Evolutionary conservation across 768 basidiomycete species (phyloP).

Genomic region (Hypholoma fasciculare): DNA sequence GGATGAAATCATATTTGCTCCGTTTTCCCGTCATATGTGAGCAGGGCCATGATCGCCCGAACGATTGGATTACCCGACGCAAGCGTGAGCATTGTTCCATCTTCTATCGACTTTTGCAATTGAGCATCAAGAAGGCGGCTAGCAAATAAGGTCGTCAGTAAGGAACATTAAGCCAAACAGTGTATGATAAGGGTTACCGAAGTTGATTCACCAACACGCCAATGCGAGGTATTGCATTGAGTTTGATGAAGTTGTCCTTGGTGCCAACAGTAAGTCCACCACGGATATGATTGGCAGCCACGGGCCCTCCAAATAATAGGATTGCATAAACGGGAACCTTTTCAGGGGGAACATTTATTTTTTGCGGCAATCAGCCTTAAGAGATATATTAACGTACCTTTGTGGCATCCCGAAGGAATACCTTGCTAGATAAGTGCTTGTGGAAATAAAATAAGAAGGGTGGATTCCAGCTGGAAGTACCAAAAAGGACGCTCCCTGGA

Average conservation of each 20-base stretch:
- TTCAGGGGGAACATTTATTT: not conserved
- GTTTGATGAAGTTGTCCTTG: conserved; percentile 52
- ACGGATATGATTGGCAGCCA: conserved; percentile 75
- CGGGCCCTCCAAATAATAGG: conserved; percentile 79
- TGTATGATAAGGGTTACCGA: conserved; percentile 44
- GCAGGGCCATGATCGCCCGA: conserved; percentile 35
- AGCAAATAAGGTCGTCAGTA: not conserved
- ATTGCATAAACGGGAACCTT: conserved; percentile 89
- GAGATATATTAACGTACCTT: conserved; percentile 51
- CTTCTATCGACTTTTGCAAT: conserved; percentile 64
- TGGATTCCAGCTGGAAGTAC: conserved; percentile 67
- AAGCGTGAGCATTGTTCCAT: conserved; percentile 47
- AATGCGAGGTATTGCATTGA: conserved; percentile 88
- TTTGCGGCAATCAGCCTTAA: not conserved
- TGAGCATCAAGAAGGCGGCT: conserved; percentile 73
- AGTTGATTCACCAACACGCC: conserved; percentile 88
- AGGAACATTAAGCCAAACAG: not conserved
- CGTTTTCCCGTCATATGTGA: conserved; percentile 30
- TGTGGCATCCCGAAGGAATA: conserved; percentile 85
- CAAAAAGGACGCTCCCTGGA: conserved; percentile 80
- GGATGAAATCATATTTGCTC: conserved; percentile 15
- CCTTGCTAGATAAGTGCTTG: conserved; percentile 79
- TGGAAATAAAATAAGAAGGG: conserved; percentile 85
- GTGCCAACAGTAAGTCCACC: conserved; percentile 72
- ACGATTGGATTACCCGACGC: conserved; percentile 55